Evolutionary conservation across 1,284 basidiomycete genomes (phyloP).

Genomic region (Ustilago tritici): DNA sequence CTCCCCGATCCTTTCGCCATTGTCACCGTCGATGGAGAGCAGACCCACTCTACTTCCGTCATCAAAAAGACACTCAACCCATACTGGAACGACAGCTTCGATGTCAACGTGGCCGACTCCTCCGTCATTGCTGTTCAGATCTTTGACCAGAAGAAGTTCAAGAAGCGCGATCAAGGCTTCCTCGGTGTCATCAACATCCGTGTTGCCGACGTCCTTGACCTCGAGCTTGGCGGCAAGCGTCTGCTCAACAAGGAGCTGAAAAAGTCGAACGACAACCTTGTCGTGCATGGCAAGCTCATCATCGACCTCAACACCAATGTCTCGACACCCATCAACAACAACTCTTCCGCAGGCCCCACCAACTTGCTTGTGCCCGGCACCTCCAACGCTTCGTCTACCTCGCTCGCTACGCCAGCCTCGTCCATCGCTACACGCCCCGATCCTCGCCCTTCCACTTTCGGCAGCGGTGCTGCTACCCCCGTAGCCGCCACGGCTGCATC

Average conservation of each 20-base stretch:
- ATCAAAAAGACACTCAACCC: constrained; percentile 70
- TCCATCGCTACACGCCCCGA: constrained; percentile 31
- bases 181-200: constrained; percentile 92
- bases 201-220: constrained; percentile 88
- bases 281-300: constrained; percentile 69
- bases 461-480: constrained; percentile 33
- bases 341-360: constrained; percentile 54
- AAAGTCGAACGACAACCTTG: constrained; percentile 69
- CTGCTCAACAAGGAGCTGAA: constrained; percentile 69
- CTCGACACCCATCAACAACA: constrained; percentile 64
- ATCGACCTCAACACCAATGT: constrained; percentile 69
- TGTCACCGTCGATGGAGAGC: constrained; percentile 92
- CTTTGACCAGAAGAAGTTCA: constrained; percentile 97
- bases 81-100: constrained; percentile 70
- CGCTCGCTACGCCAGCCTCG: constrained; percentile 45
- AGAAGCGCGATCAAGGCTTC: constrained; percentile 93
- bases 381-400: constrained; percentile 58
- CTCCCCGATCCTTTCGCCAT: constrained; percentile 94
- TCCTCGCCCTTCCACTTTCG: constrained; percentile 33
- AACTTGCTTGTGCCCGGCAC: constrained; percentile 49
- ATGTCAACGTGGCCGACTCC: constrained; percentile 82
- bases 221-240: constrained; percentile 90
- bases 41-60: constrained; percentile 85
- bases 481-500: constrained; percentile 27
- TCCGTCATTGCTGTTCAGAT: constrained; percentile 93